phyloP scores from a whole-genome alignment of 257 asterid genomes.

The Solanum tarijense region DNA sequence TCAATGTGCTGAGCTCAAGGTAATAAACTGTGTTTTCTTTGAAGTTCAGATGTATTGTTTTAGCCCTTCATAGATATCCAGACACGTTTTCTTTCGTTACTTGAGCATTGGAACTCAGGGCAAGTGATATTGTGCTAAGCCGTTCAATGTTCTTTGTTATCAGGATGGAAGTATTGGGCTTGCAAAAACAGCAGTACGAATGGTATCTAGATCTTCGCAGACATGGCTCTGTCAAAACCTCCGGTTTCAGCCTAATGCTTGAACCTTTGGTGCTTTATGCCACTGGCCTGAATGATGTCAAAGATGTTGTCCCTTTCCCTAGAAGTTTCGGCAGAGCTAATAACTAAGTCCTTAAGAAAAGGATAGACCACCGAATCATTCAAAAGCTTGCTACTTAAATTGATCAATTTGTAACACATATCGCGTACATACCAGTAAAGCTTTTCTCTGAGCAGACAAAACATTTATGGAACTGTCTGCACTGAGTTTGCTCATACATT shows the following conservation, averaged over 20 bases:
- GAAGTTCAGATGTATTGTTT: not conserved
- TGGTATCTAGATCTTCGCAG: slow-evolving; percentile 82
- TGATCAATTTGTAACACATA: not conserved
- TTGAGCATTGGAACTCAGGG: not conserved
- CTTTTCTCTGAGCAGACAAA: not conserved
- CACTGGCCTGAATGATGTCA: slow-evolving; percentile 74
- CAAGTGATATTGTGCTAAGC: not conserved
- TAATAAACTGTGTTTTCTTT: slow-evolving; percentile 7
- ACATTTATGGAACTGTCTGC: not conserved
- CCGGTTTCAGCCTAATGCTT: slow-evolving; percentile 55
- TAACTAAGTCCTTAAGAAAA: slow-evolving; percentile 19
- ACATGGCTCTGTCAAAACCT: slow-evolving; percentile 53
- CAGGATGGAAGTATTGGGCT: slow-evolving; percentile 58
- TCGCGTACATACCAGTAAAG: not conserved
- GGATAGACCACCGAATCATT: not conserved
- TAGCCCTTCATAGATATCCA: not conserved
- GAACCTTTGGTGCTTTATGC: slow-evolving; percentile 67
- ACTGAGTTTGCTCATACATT: not conserved
- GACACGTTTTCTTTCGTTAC: not conserved
- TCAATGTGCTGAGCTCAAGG: slow-evolving; percentile 41
- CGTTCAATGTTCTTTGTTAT: not conserved
- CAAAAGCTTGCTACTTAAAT: not conserved
- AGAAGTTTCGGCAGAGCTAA: slow-evolving; percentile 53
- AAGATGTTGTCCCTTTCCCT: slow-evolving; percentile 82
- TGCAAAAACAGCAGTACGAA: slow-evolving; percentile 50